Evolutionary conservation across 202 grass and related monocot species (phyloP).

Genomic region (Tripidium arundinaceum): DNA sequence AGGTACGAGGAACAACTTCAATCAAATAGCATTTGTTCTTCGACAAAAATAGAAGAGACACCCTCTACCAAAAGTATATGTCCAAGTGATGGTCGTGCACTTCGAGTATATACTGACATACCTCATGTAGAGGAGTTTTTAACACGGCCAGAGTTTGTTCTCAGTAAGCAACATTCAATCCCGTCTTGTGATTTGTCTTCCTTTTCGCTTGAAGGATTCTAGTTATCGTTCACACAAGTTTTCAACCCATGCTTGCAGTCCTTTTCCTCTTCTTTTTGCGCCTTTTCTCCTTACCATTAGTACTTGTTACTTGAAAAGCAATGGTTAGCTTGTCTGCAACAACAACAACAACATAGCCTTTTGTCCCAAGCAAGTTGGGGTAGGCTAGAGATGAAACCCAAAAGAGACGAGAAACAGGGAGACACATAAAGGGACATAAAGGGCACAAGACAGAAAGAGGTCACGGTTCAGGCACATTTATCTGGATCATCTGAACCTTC

Average conservation of each 20-base stretch:
- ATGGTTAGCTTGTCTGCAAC: neutral
- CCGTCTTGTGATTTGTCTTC: neutral
- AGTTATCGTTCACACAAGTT: neutral
- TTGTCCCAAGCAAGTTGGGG: no score
- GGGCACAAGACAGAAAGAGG: no score
- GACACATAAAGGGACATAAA: no score
- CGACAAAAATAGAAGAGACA: constrained; percentile 24
- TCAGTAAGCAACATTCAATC: constrained; percentile 54
- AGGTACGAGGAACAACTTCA: constrained; percentile 68
- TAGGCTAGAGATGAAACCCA: no score
- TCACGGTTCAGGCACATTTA: no score
- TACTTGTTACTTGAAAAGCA: constrained; percentile 1
- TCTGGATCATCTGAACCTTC: constrained; percentile 3
- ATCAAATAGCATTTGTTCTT: constrained; percentile 45
- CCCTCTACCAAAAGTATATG: constrained; percentile 41
- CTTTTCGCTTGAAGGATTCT: neutral
- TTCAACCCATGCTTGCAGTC: neutral
- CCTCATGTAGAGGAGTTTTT: constrained; percentile 90
- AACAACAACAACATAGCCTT: no score
- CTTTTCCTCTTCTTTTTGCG: neutral
- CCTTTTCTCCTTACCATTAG: neutral
- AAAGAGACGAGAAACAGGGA: no score
- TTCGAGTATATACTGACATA: constrained; percentile 83
- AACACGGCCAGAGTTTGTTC: constrained; percentile 80
- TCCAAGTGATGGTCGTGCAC: constrained; percentile 48